These are phyloP conservation scores for Neonectria punicea DNA, from an alignment of 2,329 filamentous ascomycete genomes.

Conservation along the genomic window DNA sequence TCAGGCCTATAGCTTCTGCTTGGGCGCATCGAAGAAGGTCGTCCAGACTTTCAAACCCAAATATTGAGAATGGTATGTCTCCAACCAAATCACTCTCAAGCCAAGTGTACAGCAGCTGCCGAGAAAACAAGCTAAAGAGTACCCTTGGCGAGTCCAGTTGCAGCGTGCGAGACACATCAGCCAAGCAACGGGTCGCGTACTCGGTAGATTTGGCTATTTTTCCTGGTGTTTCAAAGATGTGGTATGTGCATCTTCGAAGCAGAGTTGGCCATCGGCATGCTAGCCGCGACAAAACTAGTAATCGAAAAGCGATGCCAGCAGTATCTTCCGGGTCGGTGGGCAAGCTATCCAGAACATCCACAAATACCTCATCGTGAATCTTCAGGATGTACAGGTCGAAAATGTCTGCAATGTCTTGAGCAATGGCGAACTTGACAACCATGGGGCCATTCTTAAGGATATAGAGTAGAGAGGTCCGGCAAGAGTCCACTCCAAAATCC, in stretches of 20 bases:
- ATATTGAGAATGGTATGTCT: constrained; percentile 86
- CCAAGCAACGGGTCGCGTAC: constrained; percentile 80
- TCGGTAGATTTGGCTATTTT: constrained; percentile 71
- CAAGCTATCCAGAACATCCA: constrained; percentile 84
- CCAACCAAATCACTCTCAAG: constrained; percentile 73
- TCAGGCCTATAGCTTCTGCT: constrained; percentile 81
- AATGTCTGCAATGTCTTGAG: constrained; percentile 74
- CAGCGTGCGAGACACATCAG: constrained; percentile 72
- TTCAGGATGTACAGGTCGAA: constrained; percentile 87
- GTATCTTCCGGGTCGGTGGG: constrained; percentile 75
- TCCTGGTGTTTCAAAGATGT: constrained; percentile 91
- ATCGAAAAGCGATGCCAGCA: constrained; percentile 87
- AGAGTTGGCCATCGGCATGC: constrained; percentile 88
- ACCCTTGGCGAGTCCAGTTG: constrained; percentile 72
- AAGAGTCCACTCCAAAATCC: constrained; percentile 65
- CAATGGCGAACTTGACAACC: constrained; percentile 79
- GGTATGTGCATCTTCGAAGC: constrained; percentile 86
- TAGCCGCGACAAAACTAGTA: constrained; percentile 79
- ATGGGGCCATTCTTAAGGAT: constrained; percentile 76
- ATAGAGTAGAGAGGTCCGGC: constrained; percentile 77
- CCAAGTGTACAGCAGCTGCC: constrained; percentile 94
- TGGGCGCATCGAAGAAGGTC: constrained; percentile 78
- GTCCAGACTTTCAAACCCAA: constrained; percentile 76
- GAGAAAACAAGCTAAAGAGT: constrained; percentile 85
- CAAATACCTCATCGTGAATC: constrained; percentile 84